phyloP scores from a whole-genome alignment of 345 rosid species.

The Hypericum androsaemum region DNA sequence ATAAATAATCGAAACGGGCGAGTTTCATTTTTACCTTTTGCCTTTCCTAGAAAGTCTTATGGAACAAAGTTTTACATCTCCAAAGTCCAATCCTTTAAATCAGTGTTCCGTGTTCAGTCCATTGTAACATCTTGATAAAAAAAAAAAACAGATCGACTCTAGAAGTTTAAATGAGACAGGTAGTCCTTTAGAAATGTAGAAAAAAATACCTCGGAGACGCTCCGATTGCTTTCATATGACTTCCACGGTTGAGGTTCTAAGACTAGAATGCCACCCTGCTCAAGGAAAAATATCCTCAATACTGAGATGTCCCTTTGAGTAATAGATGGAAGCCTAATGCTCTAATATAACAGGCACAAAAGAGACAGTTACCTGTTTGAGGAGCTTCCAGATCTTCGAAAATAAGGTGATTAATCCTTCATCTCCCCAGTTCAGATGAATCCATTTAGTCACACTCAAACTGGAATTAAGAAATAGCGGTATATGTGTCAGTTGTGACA shows the following conservation, averaged over 20 bases:
- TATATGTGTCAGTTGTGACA: no score
- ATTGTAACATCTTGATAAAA: no score
- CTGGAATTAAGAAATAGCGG: no score
- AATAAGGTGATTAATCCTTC: constrained; percentile 74
- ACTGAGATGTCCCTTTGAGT: neutral
- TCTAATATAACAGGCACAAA: neutral
- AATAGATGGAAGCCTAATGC: neutral
- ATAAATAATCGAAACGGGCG: no score
- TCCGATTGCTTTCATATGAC: constrained; percentile 74
- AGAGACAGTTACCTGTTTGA: constrained; percentile 43
- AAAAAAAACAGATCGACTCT: no score
- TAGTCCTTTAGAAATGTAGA: neutral
- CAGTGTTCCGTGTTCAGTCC: no score
- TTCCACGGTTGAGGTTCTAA: constrained; percentile 98
- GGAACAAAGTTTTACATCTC: no score
- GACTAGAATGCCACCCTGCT: constrained; percentile 79
- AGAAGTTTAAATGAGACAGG: no score
- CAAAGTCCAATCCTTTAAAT: no score
- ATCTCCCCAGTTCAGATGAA: constrained; percentile 96
- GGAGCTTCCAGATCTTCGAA: constrained; percentile 69
- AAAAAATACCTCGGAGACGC: constrained; percentile 57
- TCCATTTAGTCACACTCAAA: constrained; percentile 67
- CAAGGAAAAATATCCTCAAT: constrained; percentile 2
- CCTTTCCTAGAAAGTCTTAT: no score
- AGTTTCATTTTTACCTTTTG: no score